phyloP scores from a whole-genome alignment of 495 filamentous ascomycete genomes.

The Bombardia bombarda region DNA sequence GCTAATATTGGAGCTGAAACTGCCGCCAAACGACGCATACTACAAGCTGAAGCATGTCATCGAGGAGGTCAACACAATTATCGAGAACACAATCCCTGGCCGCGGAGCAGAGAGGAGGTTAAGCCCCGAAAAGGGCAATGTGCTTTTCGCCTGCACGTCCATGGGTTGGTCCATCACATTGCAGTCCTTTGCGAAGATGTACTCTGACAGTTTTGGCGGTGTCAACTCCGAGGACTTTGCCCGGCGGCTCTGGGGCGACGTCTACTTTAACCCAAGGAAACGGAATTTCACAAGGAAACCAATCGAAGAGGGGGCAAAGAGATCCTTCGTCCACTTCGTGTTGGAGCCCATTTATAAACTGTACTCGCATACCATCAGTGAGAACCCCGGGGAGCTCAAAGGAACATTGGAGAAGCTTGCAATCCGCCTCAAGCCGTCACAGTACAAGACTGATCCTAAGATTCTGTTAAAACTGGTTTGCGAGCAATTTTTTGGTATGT shows the following conservation, averaged over 20 bases:
- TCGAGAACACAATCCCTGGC: constrained; percentile 80
- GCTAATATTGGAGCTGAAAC: constrained; percentile 86
- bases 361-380: constrained; percentile 90
- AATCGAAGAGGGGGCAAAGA: constrained; percentile 68
- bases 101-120: constrained; percentile 71
- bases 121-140: constrained; percentile 95
- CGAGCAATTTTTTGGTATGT: constrained; percentile 79
- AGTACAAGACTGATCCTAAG: constrained; percentile 83
- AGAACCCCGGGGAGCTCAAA: constrained; percentile 81
- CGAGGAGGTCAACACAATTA: constrained; percentile 93
- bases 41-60: constrained; percentile 98
- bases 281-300: constrained; percentile 86
- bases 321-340: constrained; percentile 90
- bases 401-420: constrained; percentile 70
- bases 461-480: constrained; percentile 84
- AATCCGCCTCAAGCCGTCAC: constrained; percentile 80
- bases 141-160: constrained; percentile 82
- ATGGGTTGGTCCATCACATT: constrained; percentile 98
- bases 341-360: constrained; percentile 97
- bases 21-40: constrained; percentile 92
- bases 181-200: constrained; percentile 91
- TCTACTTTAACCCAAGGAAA: constrained; percentile 88
- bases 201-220: constrained; percentile 76
- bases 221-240: constrained; percentile 76
- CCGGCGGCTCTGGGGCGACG: constrained; percentile 84